Conservation (phyloP, 2,329 filamentous ascomycete species). For the Coniochaeta hoffmannii region DNA sequence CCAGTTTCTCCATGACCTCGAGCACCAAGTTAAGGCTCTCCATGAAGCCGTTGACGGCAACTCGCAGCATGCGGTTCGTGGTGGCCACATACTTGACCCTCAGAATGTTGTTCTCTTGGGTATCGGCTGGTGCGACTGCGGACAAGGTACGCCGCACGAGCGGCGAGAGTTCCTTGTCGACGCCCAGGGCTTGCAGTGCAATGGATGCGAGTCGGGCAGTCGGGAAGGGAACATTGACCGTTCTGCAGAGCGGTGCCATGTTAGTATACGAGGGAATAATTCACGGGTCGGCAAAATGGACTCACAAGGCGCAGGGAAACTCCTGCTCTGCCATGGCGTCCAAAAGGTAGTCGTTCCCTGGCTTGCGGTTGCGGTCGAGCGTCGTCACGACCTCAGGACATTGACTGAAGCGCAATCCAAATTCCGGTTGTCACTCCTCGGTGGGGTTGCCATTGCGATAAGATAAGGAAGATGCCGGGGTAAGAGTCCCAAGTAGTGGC, state of each 20-base stretch:
- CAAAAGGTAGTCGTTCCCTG: neutral
- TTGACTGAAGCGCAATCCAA: neutral
- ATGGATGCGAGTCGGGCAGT: constrained; percentile 68
- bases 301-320: constrained; percentile 60
- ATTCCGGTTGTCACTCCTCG: constrained; percentile 5
- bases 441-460: constrained; percentile 12
- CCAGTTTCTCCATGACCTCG: constrained; percentile 84
- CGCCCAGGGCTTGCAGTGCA: constrained; percentile 67
- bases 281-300: constrained; percentile 11
- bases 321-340: constrained; percentile 36
- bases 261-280: constrained; percentile 12
- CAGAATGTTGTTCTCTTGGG: constrained; percentile 42
- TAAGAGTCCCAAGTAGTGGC: no score
- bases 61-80: constrained; percentile 92
- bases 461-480: constrained; percentile 7
- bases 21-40: constrained; percentile 79
- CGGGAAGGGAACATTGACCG: constrained; percentile 74
- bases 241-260: constrained; percentile 36
- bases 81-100: constrained; percentile 75
- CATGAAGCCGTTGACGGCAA: constrained; percentile 94
- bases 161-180: constrained; percentile 84
- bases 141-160: constrained; percentile 68
- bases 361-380: neutral
- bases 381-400: constrained; percentile 1
- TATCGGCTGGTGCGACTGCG: constrained; percentile 30